Percentiles rank a stretch among this genome's conserved stretches.
Evolutionary conservation across 2,329 filamentous ascomycete genomes (phyloP).

Genomic region (Ophiocordyceps robertsii): DNA sequence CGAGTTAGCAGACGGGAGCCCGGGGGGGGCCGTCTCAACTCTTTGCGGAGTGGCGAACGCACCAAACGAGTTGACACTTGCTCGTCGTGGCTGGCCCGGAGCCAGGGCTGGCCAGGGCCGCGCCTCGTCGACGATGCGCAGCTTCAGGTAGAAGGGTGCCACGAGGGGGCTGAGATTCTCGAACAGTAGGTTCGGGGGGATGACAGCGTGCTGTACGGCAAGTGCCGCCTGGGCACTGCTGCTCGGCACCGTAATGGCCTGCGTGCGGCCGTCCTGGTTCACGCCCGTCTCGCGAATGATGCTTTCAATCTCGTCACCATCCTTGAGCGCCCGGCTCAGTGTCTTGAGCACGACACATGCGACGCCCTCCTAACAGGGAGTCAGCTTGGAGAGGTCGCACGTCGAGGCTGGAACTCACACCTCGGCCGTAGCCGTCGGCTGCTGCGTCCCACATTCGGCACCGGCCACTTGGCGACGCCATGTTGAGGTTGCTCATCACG

Average conservation of each 20-base stretch:
- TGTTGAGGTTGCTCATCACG: constrained; percentile 1
- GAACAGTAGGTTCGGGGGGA: constrained; percentile 18
- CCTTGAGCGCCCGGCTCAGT: constrained; percentile 25
- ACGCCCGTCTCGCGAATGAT: constrained; percentile 20
- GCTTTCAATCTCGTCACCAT: constrained; percentile 23
- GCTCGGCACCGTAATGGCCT: constrained; percentile 3
- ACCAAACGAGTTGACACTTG: constrained; percentile 30
- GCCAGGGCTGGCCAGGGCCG: constrained; percentile 8
- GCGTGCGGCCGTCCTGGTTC: constrained; percentile 23
- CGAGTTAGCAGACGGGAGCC: not conserved
- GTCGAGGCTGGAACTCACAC: constrained; percentile 4
- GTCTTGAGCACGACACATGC: constrained; percentile 29
- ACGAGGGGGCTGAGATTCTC: constrained; percentile 13
- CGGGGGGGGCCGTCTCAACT: too few species aligned
- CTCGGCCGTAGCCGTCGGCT: constrained; percentile 31
- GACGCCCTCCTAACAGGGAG: constrained; percentile 8
- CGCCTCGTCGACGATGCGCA: constrained; percentile 9
- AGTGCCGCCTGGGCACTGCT: constrained; percentile 5
- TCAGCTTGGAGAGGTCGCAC: constrained; percentile 13
- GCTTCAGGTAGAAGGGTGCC: constrained; percentile 8
- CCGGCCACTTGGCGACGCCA: constrained; percentile 4
- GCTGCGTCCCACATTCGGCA: constrained; percentile 19
- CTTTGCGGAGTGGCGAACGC: not conserved
- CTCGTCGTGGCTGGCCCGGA: constrained; percentile 16
- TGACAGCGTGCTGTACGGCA: constrained; percentile 6